phyloP scores from a whole-genome alignment of 192 early-diverging fungal species.

The Coemansia sp. region DNA sequence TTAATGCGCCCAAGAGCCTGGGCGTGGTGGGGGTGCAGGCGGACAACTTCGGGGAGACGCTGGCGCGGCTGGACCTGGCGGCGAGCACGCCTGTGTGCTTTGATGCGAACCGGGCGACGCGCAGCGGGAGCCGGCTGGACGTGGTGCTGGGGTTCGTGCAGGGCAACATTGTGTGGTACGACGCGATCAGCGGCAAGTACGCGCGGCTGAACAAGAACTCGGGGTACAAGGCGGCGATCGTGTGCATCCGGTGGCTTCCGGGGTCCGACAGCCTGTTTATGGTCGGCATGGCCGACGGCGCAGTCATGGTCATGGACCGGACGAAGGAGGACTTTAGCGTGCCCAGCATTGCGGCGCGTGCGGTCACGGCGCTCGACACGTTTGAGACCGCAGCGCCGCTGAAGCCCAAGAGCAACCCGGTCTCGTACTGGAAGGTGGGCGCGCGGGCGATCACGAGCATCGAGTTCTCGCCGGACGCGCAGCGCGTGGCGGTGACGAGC shows the following conservation, averaged over 20 bases:
- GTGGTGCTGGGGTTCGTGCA: conserved; percentile 80
- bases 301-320: conserved; percentile 81
- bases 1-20: conserved; percentile 36
- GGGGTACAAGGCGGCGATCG: conserved; percentile 66
- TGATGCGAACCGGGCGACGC: conserved; percentile 75
- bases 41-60: conserved; percentile 55
- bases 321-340: conserved; percentile 74
- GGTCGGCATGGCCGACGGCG: conserved; percentile 81
- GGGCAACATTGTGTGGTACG: conserved; percentile 84
- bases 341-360: conserved; percentile 2
- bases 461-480: conserved; percentile 81
- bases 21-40: conserved; percentile 36
- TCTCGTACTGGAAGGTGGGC: conserved; percentile 74
- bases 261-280: conserved; percentile 82
- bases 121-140: conserved; percentile 71
- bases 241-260: conserved; percentile 88
- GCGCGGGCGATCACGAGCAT: conserved; percentile 69
- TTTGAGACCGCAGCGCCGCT: conserved; percentile 50
- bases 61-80: conserved; percentile 75
- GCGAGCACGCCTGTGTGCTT: conserved; percentile 80
- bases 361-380: not conserved
- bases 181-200: conserved; percentile 84
- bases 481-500: conserved; percentile 77
- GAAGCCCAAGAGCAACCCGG: conserved; percentile 79
- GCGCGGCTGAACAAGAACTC: conserved; percentile 78